Percentiles rank a stretch among this genome's conserved stretches.
Evolutionary conservation across 1,139 yeast genomes (phyloP).

Genomic region (Kluyveromyces sp.): DNA sequence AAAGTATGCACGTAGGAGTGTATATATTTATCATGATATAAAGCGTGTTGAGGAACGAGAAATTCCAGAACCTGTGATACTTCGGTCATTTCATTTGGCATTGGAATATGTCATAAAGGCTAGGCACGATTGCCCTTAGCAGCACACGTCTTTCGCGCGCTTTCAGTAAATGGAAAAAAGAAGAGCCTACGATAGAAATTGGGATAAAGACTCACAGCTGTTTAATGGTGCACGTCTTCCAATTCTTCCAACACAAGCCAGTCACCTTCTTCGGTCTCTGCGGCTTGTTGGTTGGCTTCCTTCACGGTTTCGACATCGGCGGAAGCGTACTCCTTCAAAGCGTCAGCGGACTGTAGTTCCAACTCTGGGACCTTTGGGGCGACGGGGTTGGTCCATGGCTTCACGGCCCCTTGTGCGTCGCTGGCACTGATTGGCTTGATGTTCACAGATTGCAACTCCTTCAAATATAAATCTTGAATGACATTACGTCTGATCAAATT

Average conservation of each 20-base stretch:
- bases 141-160: neutral
- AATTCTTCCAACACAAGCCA: slow-evolving; percentile 74
- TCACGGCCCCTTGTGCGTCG: slow-evolving; percentile 74
- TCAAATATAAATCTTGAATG: slow-evolving; percentile 79
- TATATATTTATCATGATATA: neutral
- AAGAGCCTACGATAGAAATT: neutral
- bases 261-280: slow-evolving; percentile 52
- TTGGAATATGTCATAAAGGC: neutral
- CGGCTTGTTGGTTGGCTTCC: slow-evolving; percentile 39
- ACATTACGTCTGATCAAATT: slow-evolving; percentile 37
- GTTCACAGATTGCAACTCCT: slow-evolving; percentile 82
- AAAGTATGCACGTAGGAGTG: neutral
- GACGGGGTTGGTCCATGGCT: slow-evolving; percentile 72
- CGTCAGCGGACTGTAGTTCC: slow-evolving; percentile 50
- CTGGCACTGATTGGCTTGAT: slow-evolving; percentile 67
- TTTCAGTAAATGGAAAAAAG: neutral
- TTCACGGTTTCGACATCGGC: slow-evolving; percentile 64
- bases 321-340: slow-evolving; percentile 67
- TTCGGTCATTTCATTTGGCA: neutral
- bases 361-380: slow-evolving; percentile 76
- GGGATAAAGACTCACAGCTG: no score
- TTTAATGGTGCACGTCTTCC: slow-evolving; percentile 51
- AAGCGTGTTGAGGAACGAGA: neutral
- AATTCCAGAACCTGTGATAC: neutral
- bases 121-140: neutral